Evolutionary conservation across 2,329 filamentous ascomycete species (phyloP).

Genomic region (Alternaria brassicicola): DNA sequence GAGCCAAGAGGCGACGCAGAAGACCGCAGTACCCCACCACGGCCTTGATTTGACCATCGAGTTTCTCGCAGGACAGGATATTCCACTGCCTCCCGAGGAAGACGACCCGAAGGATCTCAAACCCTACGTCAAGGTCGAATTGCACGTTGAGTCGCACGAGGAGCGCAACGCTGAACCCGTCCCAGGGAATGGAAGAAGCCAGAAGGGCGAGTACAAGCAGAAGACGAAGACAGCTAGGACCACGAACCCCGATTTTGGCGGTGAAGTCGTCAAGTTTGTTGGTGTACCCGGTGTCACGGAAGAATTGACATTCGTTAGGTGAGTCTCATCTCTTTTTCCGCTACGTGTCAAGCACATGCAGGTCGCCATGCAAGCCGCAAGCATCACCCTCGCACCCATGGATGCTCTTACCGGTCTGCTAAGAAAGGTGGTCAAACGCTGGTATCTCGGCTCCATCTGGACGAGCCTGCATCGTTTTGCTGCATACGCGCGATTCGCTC

Average conservation of each 20-base stretch:
- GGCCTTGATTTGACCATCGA: constrained; percentile 73
- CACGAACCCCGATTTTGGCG: constrained; percentile 53
- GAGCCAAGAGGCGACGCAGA: constrained; percentile 47
- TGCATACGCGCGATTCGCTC: background rate
- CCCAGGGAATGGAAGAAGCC: constrained; percentile 57
- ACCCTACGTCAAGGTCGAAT: constrained; percentile 77
- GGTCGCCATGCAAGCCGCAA: background rate
- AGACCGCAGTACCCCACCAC: constrained; percentile 56
- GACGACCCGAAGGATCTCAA: constrained; percentile 65
- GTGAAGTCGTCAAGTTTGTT: constrained; percentile 54
- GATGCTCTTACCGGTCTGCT: background rate
- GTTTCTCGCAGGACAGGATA: constrained; percentile 76
- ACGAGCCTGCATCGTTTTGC: background rate
- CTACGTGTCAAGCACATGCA: constrained; percentile 9
- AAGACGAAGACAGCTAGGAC: constrained; percentile 53
- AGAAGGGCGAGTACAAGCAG: constrained; percentile 59
- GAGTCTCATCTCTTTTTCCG: constrained; percentile 28
- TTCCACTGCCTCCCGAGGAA: constrained; percentile 68
- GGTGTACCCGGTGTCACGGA: constrained; percentile 52
- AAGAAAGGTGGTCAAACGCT: background rate
- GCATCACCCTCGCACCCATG: background rate
- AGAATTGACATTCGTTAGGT: constrained; percentile 58
- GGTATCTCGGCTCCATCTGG: background rate
- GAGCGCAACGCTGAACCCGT: constrained; percentile 53
- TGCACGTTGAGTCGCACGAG: constrained; percentile 76